Conservation (phyloP, 768 basidiomycete species). For the Suillus clintonianus region DNA sequence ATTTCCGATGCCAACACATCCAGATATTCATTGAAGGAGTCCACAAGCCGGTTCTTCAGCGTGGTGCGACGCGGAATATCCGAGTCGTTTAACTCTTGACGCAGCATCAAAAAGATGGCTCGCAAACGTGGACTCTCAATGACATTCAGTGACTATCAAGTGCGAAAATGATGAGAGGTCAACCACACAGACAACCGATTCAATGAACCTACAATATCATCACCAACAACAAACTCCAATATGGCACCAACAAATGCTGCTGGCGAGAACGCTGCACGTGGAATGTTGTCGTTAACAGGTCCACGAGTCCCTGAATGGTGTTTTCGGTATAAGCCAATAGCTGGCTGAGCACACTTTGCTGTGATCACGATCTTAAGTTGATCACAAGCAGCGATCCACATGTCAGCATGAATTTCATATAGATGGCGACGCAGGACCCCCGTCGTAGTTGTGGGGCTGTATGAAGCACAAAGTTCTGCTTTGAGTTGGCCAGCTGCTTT, state of each 20-base stretch:
- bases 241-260: background rate
- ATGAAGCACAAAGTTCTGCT: background rate
- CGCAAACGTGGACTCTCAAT: conserved; percentile 17
- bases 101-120: conserved; percentile 22
- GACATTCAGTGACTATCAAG: conserved; percentile 20
- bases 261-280: no score
- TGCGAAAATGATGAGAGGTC: no score
- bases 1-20: conserved; percentile 20
- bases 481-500: background rate
- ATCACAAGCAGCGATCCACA: conserved; percentile 24
- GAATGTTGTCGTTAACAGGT: no score
- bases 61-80: conserved; percentile 30
- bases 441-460: conserved; percentile 10
- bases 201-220: no score
- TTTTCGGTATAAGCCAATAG: conserved; percentile 11
- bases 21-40: conserved; percentile 21
- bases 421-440: conserved; percentile 12
- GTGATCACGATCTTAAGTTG: conserved; percentile 19
- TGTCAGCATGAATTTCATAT: conserved; percentile 14
- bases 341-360: conserved; percentile 15
- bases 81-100: conserved; percentile 20
- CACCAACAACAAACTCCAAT: background rate
- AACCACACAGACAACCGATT: no score
- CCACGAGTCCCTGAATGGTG: no score
- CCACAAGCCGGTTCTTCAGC: conserved; percentile 19